phyloP scores from a whole-genome alignment of 1,139 yeast genomes.

The Candida smagusa region DNA sequence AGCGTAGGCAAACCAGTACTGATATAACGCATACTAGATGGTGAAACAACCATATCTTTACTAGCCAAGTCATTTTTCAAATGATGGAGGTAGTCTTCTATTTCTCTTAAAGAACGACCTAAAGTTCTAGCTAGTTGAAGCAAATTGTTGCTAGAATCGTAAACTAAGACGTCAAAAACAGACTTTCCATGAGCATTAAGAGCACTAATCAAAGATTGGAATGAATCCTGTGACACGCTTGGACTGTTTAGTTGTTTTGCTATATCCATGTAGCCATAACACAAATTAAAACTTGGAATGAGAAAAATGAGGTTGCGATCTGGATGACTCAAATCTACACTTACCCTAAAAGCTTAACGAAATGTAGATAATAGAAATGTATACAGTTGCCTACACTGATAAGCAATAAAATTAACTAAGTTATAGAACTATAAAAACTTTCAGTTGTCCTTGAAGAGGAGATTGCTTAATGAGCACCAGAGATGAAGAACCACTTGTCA shows the following conservation, averaged over 20 bases:
- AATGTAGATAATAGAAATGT: no score
- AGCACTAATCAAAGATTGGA: slow-evolving; percentile 13
- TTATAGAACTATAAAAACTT: no score
- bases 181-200: slow-evolving; percentile 22
- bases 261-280: slow-evolving; percentile 20
- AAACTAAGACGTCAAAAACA: slow-evolving; percentile 20
- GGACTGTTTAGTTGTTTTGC: slow-evolving; percentile 21
- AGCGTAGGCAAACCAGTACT: slow-evolving; percentile 60
- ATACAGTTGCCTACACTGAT: no score
- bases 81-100: slow-evolving; percentile 36
- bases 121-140: slow-evolving; percentile 36
- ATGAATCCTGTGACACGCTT: slow-evolving; percentile 12
- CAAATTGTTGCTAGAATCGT: slow-evolving; percentile 14
- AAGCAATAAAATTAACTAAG: no score
- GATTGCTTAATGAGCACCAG: slow-evolving; percentile 60
- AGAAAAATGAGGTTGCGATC: no score
- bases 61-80: slow-evolving; percentile 11
- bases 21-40: slow-evolving; percentile 18
- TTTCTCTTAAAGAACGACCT: slow-evolving; percentile 48
- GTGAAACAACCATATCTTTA: slow-evolving; percentile 1
- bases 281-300: background rate
- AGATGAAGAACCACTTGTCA: slow-evolving; percentile 98
- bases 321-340: no score
- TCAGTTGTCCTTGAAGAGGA: no score
- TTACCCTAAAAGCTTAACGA: no score